Evolutionary conservation across 78 protist genomes (phyloP).

Genomic region (slime mould (Dictyostelium discoideum)): DNA sequence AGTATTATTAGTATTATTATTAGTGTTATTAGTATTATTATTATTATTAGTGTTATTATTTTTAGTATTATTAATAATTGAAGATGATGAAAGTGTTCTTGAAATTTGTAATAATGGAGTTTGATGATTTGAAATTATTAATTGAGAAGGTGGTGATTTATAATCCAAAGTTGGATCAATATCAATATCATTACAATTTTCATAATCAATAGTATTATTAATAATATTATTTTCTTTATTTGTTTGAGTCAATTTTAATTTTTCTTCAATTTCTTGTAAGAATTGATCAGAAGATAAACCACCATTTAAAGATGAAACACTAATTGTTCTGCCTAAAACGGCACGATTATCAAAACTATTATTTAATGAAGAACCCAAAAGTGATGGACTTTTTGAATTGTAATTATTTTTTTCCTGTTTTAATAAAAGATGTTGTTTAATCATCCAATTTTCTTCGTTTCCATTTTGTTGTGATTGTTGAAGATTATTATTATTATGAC

Average conservation of each 20-base stretch:
- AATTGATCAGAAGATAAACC: neutral
- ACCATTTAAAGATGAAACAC: neutral
- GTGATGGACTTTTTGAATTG: neutral
- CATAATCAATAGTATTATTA: neutral
- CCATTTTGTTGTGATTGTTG: neutral
- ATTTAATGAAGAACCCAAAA: neutral
- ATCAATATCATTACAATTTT: neutral
- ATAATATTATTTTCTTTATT: neutral
- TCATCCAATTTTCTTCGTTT: constrained; percentile 1
- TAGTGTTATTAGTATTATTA: neutral
- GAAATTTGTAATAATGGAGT: neutral
- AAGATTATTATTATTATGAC: neutral
- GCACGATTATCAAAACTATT: neutral
- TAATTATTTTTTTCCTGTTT: neutral
- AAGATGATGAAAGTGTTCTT: neutral
- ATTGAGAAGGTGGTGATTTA: neutral
- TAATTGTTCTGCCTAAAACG: neutral
- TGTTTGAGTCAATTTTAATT: neutral
- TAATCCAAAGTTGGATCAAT: neutral
- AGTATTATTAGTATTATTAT: neutral
- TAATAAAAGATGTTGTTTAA: neutral
- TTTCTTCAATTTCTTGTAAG: neutral
- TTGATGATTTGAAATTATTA: neutral
- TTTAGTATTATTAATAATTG: neutral
- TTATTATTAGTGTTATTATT: neutral